Base-by-base conservation (phyloP, 345 rosid species). In the Alliaria petiolata region DNA sequence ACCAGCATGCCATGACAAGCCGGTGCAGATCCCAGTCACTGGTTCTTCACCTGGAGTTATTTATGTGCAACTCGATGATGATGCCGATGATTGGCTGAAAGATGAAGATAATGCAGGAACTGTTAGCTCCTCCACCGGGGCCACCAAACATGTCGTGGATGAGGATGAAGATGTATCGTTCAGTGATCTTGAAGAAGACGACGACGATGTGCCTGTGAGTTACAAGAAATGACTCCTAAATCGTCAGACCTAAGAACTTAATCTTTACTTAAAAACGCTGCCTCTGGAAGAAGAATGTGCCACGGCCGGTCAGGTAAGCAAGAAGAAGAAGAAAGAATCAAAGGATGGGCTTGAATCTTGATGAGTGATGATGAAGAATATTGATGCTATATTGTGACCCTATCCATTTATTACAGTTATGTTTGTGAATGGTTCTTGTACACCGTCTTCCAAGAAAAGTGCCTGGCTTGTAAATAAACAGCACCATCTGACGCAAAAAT, bases 151-250 rank as follows among this genome's bases (percentile, higher is more conserved):
- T 60, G 25, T 80, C 36, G 90, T 76, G 62, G 92, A 85, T 63
- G 99, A 88, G 42, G 91, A 88, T 68, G 99, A 91, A 62, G 97
- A 95, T 83, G 77, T 91, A 19, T 85, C 99, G 16, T 95, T 89
- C 72, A 95, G 99, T 86, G 98, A 95, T 78, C 91, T 95, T 4
- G 98, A 95, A 82, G 97, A 88, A 13, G 80, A 81, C 11, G 88
- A 66, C 45, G 88, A 63, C 16, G 83, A 74, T 61, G 75, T 69
- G 39, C 84, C 78, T 53, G 58, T 79, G 16, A 89, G 80, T 67
- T 60, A 82, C 47, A 83, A 81, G 83, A 69, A 65, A 54, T 70
- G 67, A 70, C 3, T 8, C 45, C 0, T 5, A 11, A 60, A 22
- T 61, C 50, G 26, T 44, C 15, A 46, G 59, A 35, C 43, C 12